Conservation (phyloP, 2,329 filamentous ascomycete species). For the Trichoderma sp. region DNA sequence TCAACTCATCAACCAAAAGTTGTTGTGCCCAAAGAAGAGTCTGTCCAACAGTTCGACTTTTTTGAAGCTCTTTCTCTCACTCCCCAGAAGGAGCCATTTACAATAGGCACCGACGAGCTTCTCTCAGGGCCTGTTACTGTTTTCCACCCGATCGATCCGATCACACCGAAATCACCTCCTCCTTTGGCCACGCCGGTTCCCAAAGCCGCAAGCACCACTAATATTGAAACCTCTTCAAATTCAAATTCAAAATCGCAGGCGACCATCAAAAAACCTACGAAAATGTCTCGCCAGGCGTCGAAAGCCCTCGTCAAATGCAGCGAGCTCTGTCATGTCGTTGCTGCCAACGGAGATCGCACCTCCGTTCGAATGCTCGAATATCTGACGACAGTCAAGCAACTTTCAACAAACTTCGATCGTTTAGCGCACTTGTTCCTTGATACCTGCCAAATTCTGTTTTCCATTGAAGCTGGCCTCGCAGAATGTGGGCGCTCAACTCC, state of each 20-base stretch:
- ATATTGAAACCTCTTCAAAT: not conserved
- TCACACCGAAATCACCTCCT: not conserved
- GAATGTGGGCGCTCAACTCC: slow-evolving; percentile 51
- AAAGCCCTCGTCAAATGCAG: slow-evolving; percentile 1
- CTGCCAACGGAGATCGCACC: slow-evolving; percentile 1
- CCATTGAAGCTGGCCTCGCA: slow-evolving; percentile 65
- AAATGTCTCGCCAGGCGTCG: not conserved
- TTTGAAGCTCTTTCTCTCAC: slow-evolving; percentile 12
- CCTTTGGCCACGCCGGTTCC: not conserved
- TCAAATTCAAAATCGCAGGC: not conserved
- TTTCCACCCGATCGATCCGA: not conserved
- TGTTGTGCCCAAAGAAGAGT: not conserved
- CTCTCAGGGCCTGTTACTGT: not conserved
- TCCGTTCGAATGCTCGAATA: slow-evolving; percentile 56
- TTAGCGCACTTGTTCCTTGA: slow-evolving; percentile 67
- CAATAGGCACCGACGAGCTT: not conserved
- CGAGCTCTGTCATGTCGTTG: slow-evolving; percentile 6
- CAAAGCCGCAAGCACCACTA: not conserved
- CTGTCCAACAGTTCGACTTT: slow-evolving; percentile 5
- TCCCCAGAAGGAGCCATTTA: slow-evolving; percentile 9
- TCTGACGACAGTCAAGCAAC: slow-evolving; percentile 54
- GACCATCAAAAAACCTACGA: not conserved
- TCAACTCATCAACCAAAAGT: not conserved
- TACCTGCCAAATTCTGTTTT: slow-evolving; percentile 63
- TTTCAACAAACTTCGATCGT: slow-evolving; percentile 54